Conservation (phyloP, 495 filamentous ascomycete genomes). For the Aspergillus bertholletiae region DNA sequence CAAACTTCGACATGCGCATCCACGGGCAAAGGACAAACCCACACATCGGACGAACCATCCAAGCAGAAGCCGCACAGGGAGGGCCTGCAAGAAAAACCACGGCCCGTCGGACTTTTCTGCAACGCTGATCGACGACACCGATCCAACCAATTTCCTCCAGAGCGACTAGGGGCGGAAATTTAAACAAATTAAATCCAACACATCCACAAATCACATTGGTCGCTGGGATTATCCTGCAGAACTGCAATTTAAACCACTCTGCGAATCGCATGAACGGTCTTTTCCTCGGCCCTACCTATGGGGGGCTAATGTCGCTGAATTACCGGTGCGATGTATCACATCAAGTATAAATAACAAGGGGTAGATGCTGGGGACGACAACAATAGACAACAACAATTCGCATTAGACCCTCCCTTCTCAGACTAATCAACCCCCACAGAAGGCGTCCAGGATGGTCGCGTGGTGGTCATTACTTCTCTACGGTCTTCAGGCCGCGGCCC, state of each 20-base stretch:
- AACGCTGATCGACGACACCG: not conserved
- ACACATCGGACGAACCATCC: too few relatives aligned
- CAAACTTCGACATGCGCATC: too few relatives aligned
- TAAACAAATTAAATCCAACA: conserved; percentile 14
- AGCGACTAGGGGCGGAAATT: conserved; percentile 19
- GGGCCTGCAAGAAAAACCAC: not conserved
- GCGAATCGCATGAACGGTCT: not conserved
- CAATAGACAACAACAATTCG: too few relatives aligned
- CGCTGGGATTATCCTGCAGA: not conserved
- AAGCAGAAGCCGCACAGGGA: too few relatives aligned
- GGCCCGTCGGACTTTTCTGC: not conserved
- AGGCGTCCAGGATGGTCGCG: not conserved
- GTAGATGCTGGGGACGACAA: not conserved
- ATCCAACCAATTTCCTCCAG: not conserved
- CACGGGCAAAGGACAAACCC: not conserved
- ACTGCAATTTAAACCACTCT: not conserved
- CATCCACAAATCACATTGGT: not conserved
- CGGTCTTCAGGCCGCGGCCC: conserved; percentile 15
- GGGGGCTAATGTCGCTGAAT: too few relatives aligned
- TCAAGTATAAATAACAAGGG: not conserved
- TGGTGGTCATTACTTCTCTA: conserved; percentile 12
- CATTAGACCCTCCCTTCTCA: too few relatives aligned
- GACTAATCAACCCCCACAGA: not conserved
- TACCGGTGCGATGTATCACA: not conserved
- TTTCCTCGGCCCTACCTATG: too few relatives aligned